These are phyloP conservation scores for Dalbergia cultrata DNA, from an alignment of 306 rosid genomes.

Conservation along the genomic window DNA sequence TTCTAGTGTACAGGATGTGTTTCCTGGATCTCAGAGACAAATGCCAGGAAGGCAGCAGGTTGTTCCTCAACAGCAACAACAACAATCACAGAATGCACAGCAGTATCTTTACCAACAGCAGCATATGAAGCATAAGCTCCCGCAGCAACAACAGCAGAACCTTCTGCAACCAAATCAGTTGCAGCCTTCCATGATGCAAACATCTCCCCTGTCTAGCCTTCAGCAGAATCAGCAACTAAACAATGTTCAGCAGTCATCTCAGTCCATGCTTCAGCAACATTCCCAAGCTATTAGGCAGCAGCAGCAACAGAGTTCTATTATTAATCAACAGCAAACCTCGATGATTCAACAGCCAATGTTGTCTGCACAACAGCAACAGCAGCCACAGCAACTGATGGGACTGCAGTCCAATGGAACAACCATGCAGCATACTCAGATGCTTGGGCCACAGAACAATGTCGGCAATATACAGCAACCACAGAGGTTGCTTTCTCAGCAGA, in stretches of 20 bases:
- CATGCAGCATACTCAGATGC: slow-evolving; percentile 72
- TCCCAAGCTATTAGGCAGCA: slow-evolving; percentile 80
- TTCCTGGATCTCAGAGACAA: slow-evolving; percentile 78
- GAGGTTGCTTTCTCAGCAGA: slow-evolving; percentile 81
- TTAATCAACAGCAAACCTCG: slow-evolving; percentile 77
- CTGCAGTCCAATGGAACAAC: slow-evolving; percentile 72
- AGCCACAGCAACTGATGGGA: slow-evolving; percentile 62
- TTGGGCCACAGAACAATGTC: slow-evolving; percentile 71
- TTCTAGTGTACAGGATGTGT: slow-evolving; percentile 68
- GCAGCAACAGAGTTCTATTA: slow-evolving; percentile 68
- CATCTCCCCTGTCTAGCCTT: slow-evolving; percentile 64
- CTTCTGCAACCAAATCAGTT: slow-evolving; percentile 75
- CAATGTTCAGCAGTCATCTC: slow-evolving; percentile 73
- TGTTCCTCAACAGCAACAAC: slow-evolving; percentile 77
- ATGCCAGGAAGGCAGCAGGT: slow-evolving; percentile 82
- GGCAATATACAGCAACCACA: slow-evolving; percentile 85
- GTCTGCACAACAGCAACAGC: slow-evolving; percentile 71
- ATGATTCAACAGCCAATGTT: slow-evolving; percentile 67
- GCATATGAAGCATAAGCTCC: slow-evolving; percentile 63
- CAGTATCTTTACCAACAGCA: slow-evolving; percentile 70
- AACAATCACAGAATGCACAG: slow-evolving; percentile 68
- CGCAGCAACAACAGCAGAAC: slow-evolving; percentile 74
- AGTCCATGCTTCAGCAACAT: slow-evolving; percentile 83
- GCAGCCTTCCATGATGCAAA: slow-evolving; percentile 65
- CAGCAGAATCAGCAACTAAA: slow-evolving; percentile 80